Conservation (phyloP, 2,329 filamentous ascomycete genomes). For the Dothideomycetes sp. region DNA sequence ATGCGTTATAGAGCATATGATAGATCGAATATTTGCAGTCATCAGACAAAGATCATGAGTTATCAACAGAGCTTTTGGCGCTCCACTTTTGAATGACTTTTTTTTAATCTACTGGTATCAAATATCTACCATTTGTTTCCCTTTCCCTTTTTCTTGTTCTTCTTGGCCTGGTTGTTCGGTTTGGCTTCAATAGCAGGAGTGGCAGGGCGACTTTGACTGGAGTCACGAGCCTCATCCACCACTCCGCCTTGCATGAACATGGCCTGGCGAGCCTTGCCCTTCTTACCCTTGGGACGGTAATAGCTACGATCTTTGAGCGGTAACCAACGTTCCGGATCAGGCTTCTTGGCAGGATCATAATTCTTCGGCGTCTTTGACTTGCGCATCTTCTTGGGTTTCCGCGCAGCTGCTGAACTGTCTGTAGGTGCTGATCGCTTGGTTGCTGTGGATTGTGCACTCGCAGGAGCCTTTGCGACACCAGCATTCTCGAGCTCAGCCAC, state of each 20-base stretch:
- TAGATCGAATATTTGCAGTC: too few species aligned
- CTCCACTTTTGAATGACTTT: too few species aligned
- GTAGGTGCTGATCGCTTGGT: slow-evolving; percentile 42
- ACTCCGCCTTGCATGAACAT: slow-evolving; percentile 78
- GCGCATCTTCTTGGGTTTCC: slow-evolving; percentile 50
- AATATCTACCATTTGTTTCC: slow-evolving; percentile 15
- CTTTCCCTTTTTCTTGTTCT: slow-evolving; percentile 29
- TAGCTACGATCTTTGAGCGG: slow-evolving; percentile 80
- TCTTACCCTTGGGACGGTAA: slow-evolving; percentile 84
- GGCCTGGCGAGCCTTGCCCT: slow-evolving; percentile 60
- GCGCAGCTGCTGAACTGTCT: slow-evolving; percentile 26
- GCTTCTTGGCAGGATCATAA: slow-evolving; percentile 66
- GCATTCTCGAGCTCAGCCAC: slow-evolving; percentile 53
- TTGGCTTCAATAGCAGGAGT: slow-evolving; percentile 32
- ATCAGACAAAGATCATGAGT: too few species aligned
- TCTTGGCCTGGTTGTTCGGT: slow-evolving; percentile 35
- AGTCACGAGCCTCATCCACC: slow-evolving; percentile 52
- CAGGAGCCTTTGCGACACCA: slow-evolving; percentile 46
- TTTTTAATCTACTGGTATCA: too few species aligned
- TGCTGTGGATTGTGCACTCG: slow-evolving; percentile 17
- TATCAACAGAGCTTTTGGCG: too few species aligned
- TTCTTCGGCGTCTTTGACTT: slow-evolving; percentile 60
- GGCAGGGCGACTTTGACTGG: slow-evolving; percentile 22
- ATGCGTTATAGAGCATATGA: too few species aligned
- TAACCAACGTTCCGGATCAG: slow-evolving; percentile 88